Evolutionary conservation across 2,329 filamentous ascomycete genomes (phyloP), one percentile per base, ranked within the genome.

Genomic region (Stachybotrys chartarum): DNA sequence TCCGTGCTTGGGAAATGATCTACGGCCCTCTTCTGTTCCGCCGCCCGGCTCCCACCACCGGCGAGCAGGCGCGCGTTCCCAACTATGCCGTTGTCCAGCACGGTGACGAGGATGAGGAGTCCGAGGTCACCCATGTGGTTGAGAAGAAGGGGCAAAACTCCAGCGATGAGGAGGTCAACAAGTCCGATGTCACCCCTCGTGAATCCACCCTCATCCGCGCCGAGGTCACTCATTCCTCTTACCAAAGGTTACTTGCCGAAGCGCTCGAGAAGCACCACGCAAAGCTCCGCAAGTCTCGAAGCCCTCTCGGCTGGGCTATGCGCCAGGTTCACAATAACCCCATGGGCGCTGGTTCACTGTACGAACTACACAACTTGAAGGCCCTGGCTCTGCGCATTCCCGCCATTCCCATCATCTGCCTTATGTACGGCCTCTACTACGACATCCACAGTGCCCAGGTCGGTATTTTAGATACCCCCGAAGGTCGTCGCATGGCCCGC

Each of bases 241-340:
- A 91, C 77, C 78, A 86, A 69, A 75, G 85, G 59, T 76, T 88
- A 54, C 66, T 85, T 54, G 77, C 73, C 5, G 71, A 83, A 55
- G 82, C 79, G 7, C 75, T 85, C 56, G 77, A 76, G 18, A 77
- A 73, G 50, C 78, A 86, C 63, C 82, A 87, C 66, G 81, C 81
- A 24, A 82, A 82, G 63, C 83, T 93, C 54, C 73, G 81, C 55
- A 75, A 81, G 69, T 79, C 77, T 56, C 73, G 74, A 1, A 87
- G 88, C 30, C 87, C 86, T 52, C 78, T 93, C n/a, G 89, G 85
- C 63, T 92, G 89, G 89, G 90, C 87, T 44, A 89, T 93, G 86
- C 87, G 89, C 62, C 82, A 78, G 52, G 84, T 92, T 18, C 87
- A 83, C 66, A 78, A 88, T 64, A 88, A 91, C 76, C 87, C 83